Evolutionary conservation across 805 yeast species (phyloP).

Genomic region (Lipomyces yamadae): DNA sequence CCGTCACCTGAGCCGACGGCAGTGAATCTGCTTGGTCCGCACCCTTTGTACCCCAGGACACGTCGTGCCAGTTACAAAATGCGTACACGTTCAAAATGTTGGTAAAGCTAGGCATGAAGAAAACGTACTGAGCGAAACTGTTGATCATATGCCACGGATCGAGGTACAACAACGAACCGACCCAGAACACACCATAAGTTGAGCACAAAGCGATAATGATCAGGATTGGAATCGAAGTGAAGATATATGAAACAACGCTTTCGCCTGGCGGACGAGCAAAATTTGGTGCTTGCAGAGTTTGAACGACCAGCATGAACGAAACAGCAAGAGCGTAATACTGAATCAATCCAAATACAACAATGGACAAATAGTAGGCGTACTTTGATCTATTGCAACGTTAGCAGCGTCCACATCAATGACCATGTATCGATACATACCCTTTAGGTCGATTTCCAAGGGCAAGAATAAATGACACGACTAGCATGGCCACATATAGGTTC

Average conservation of each 20-base stretch:
- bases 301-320: constrained; percentile 61
- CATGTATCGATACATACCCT: constrained; percentile 44
- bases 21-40: constrained; percentile 58
- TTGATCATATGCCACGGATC: constrained; percentile 64
- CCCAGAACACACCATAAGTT: constrained; percentile 64
- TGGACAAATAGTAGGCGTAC: constrained; percentile 57
- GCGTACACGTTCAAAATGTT: constrained; percentile 68
- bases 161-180: constrained; percentile 62
- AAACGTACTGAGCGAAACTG: constrained; percentile 51
- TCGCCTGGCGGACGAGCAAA: constrained; percentile 40
- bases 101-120: constrained; percentile 58
- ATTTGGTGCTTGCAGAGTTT: constrained; percentile 52
- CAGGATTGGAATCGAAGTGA: constrained; percentile 51
- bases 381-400: constrained; percentile 46
- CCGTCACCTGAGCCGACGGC: constrained; percentile 56
- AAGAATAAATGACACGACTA: constrained; percentile 63
- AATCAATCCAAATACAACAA: constrained; percentile 61
- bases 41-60: constrained; percentile 79
- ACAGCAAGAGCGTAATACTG: constrained; percentile 64
- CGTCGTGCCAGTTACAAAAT: constrained; percentile 72
- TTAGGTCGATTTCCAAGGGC: constrained; percentile 70
- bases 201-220: constrained; percentile 64
- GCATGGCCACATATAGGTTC: constrained; percentile 61
- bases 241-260: constrained; percentile 43
- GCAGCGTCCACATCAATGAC: neutral